Conservation (phyloP, 805 yeast genomes). For the Yarrowia divulgata region DNA sequence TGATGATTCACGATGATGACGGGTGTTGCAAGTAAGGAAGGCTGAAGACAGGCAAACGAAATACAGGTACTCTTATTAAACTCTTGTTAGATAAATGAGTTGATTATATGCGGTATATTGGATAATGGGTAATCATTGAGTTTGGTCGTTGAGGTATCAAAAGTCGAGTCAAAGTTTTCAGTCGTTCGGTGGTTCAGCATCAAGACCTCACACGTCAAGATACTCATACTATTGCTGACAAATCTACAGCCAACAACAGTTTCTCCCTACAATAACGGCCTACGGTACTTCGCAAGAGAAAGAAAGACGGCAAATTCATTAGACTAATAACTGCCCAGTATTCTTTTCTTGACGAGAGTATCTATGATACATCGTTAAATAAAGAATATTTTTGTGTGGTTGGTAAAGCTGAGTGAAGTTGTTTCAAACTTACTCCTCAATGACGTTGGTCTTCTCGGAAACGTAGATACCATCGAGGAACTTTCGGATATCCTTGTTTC, state of each 20-base stretch:
- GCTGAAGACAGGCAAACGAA: neutral
- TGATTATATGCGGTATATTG: neutral
- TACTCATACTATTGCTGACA: neutral
- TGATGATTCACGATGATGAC: too few species aligned
- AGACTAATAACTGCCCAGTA: slow-evolving; percentile 37
- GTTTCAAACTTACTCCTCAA: slow-evolving; percentile 57
- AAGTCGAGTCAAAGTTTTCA: neutral
- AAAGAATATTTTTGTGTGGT: slow-evolving; percentile 38
- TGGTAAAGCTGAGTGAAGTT: slow-evolving; percentile 5
- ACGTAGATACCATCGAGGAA: slow-evolving; percentile 99
- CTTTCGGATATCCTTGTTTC: slow-evolving; percentile 99
- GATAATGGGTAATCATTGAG: neutral
- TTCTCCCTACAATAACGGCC: slow-evolving; percentile 25
- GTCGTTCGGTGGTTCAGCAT: neutral
- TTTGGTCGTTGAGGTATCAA: slow-evolving; percentile 1
- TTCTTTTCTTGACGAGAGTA: slow-evolving; percentile 39
- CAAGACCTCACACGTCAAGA: neutral
- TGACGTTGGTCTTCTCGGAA: slow-evolving; percentile 90
- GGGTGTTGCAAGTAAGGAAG: too few species aligned
- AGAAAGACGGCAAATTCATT: slow-evolving; percentile 40
- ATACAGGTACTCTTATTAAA: neutral
- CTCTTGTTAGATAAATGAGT: neutral
- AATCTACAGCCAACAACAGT: slow-evolving; percentile 3
- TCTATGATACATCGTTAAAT: slow-evolving; percentile 39
- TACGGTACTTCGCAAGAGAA: slow-evolving; percentile 39